Evolutionary conservation across 1,284 basidiomycete genomes (phyloP).

Genomic region (Calocybe gambosa): DNA sequence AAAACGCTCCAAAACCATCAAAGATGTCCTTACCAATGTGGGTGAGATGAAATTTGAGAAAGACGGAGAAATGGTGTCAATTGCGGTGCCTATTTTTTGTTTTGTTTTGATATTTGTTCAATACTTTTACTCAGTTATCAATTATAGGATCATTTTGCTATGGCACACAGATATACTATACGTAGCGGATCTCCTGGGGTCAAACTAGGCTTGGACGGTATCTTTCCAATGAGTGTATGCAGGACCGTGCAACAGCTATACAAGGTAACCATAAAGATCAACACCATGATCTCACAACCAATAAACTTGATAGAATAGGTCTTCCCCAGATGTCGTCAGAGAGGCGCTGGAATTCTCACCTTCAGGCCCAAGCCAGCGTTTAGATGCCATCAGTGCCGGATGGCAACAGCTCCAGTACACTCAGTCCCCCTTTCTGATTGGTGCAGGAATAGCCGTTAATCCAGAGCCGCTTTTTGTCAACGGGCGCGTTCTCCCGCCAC

Average conservation of each 20-base stretch:
- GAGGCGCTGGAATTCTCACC: constrained; percentile 26
- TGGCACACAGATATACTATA: constrained; percentile 20
- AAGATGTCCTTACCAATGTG: constrained; percentile 27
- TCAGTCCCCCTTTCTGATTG: constrained; percentile 25
- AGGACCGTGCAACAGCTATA: constrained; percentile 24
- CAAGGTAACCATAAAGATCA: constrained; percentile 16
- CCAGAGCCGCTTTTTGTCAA: constrained; percentile 20
- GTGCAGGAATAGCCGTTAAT: constrained; percentile 25
- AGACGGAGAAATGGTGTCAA: constrained; percentile 23
- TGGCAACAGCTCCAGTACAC: constrained; percentile 28
- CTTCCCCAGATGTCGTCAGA: constrained; percentile 24
- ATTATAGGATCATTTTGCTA: constrained; percentile 28
- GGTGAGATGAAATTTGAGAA: constrained; percentile 28
- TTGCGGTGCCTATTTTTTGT: constrained; percentile 20
- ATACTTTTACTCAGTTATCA: neutral
- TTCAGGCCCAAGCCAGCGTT: constrained; percentile 18
- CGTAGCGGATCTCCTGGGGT: constrained; percentile 22
- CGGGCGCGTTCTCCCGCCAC: constrained; percentile 25
- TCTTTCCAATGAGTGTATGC: constrained; percentile 26
- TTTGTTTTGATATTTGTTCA: neutral
- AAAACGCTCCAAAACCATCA: constrained; percentile 24
- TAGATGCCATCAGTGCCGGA: constrained; percentile 20
- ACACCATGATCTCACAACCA: neutral
- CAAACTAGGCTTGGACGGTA: constrained; percentile 20
- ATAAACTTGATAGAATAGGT: constrained; percentile 18